phyloP scores from a whole-genome alignment of 805 yeast genomes.

The Suhomyces tanzawaensis region DNA sequence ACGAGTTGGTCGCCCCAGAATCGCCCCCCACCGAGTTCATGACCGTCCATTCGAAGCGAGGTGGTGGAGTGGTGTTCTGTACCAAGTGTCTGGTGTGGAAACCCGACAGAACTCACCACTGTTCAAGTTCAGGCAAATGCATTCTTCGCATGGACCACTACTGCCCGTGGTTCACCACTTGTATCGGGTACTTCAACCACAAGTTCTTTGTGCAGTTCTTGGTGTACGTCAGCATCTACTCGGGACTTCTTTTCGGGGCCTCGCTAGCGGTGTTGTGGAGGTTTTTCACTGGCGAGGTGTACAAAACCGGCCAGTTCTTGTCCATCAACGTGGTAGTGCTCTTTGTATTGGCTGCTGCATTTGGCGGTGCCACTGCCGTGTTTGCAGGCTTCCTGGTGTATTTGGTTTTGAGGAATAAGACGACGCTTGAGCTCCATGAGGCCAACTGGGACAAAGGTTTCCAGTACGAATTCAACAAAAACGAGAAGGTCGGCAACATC shows the following conservation, averaged over 20 bases:
- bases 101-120: slow-evolving; percentile 60
- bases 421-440: slow-evolving; percentile 80
- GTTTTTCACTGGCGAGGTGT: slow-evolving; percentile 46
- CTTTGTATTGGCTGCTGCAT: slow-evolving; percentile 56
- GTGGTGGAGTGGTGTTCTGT: slow-evolving; percentile 54
- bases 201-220: slow-evolving; percentile 77
- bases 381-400: slow-evolving; percentile 60
- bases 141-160: slow-evolving; percentile 57
- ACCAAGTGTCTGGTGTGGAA: slow-evolving; percentile 54
- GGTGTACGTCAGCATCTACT: slow-evolving; percentile 49
- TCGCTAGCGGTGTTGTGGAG: slow-evolving; percentile 43
- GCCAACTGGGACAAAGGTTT: slow-evolving; percentile 40
- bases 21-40: slow-evolving; percentile 34
- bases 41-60: slow-evolving; percentile 27
- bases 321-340: slow-evolving; percentile 61
- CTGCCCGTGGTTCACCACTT: slow-evolving; percentile 89
- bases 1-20: slow-evolving; percentile 7
- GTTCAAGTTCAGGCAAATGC: slow-evolving; percentile 49
- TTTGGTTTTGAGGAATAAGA: slow-evolving; percentile 60
- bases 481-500: slow-evolving; percentile 56
- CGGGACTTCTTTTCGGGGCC: slow-evolving; percentile 39
- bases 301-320: slow-evolving; percentile 37
- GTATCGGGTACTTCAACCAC: slow-evolving; percentile 81
- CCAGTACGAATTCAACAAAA: slow-evolving; percentile 35
- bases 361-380: slow-evolving; percentile 38